Evolutionary conservation across 768 basidiomycete species (phyloP).

Genomic region (Phylloporus scabripes): DNA sequence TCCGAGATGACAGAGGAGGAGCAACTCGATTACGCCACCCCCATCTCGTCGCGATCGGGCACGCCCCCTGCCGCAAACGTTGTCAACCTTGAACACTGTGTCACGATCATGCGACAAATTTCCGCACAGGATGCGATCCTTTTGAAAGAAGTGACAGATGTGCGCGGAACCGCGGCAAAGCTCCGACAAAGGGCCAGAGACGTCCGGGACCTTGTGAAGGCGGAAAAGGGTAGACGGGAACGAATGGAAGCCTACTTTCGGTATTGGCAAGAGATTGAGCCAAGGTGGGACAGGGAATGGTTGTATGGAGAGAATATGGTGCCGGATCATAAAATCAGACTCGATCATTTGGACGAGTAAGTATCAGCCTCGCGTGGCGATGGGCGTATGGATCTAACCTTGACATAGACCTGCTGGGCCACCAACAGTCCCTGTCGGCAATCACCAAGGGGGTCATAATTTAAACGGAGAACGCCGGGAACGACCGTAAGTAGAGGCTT

Average conservation of each 20-base stretch:
- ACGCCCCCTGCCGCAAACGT: conserved; percentile 17
- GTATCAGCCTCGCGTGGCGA: background rate
- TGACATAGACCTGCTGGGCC: conserved; percentile 8
- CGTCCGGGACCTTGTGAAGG: conserved; percentile 20
- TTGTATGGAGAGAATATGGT: conserved; percentile 14
- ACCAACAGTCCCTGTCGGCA: background rate
- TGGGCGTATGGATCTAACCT: background rate
- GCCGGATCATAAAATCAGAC: background rate
- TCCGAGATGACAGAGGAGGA: conserved; percentile 22
- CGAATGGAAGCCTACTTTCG: conserved; percentile 25
- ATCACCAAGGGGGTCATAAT: background rate
- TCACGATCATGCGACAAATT: conserved; percentile 25
- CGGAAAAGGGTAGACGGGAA: conserved; percentile 21
- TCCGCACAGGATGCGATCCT: conserved; percentile 14
- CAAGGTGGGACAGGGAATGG: conserved; percentile 24
- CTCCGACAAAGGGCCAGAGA: conserved; percentile 19
- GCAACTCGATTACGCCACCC: conserved; percentile 16
- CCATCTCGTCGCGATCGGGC: conserved; percentile 20
- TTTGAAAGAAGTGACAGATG: conserved; percentile 5
- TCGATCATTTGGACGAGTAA: conserved; percentile 2
- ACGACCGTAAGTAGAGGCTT: conserved; percentile 3
- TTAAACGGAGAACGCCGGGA: background rate
- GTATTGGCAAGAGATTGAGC: conserved; percentile 25
- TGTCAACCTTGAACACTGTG: conserved; percentile 18
- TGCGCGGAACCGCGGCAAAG: conserved; percentile 15